These are phyloP conservation scores for Chlorophyllum brunneum DNA, from an alignment of 768 basidiomycete genomes.

Conservation along the genomic window DNA sequence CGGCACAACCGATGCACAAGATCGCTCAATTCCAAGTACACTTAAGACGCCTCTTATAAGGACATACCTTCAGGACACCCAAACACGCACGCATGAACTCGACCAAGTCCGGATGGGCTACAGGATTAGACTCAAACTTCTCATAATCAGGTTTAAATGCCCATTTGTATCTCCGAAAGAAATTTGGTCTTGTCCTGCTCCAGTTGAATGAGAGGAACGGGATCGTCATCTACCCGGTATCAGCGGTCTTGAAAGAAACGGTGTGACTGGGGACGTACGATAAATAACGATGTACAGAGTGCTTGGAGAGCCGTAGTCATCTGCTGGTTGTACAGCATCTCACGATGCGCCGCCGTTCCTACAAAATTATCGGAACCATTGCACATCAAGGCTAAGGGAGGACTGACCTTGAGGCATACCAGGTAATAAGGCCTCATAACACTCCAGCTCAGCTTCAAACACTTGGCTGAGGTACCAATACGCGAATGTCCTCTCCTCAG, in stretches of 20 bases:
- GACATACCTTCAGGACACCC: constrained; percentile 1
- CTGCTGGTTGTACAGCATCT: constrained; percentile 46
- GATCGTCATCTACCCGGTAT: constrained; percentile 39
- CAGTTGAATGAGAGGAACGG: constrained; percentile 43
- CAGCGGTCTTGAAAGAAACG: neutral
- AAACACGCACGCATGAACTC: constrained; percentile 33
- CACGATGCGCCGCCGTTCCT: constrained; percentile 39
- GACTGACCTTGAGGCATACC: constrained; percentile 36
- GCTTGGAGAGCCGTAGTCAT: constrained; percentile 56
- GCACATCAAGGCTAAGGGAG: neutral
- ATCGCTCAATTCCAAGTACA: too few species aligned
- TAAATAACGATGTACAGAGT: constrained; percentile 49
- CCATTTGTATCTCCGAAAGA: constrained; percentile 75
- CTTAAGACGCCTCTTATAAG: too few species aligned
- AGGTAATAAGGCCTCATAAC: constrained; percentile 44
- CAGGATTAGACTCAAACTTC: constrained; percentile 35
- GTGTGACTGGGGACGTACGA: constrained; percentile 34
- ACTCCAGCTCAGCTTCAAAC: constrained; percentile 50
- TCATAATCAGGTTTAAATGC: constrained; percentile 61
- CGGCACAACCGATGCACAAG: too few species aligned
- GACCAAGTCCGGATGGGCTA: constrained; percentile 56
- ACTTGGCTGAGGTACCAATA: constrained; percentile 71
- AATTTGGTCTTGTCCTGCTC: constrained; percentile 52
- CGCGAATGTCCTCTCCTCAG: constrained; percentile 66
- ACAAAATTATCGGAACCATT: neutral